Evolutionary conservation across 2,329 filamentous ascomycete genomes (phyloP), one percentile per base, ranked within the genome.

Genomic region (Boeremia lycopersici): DNA sequence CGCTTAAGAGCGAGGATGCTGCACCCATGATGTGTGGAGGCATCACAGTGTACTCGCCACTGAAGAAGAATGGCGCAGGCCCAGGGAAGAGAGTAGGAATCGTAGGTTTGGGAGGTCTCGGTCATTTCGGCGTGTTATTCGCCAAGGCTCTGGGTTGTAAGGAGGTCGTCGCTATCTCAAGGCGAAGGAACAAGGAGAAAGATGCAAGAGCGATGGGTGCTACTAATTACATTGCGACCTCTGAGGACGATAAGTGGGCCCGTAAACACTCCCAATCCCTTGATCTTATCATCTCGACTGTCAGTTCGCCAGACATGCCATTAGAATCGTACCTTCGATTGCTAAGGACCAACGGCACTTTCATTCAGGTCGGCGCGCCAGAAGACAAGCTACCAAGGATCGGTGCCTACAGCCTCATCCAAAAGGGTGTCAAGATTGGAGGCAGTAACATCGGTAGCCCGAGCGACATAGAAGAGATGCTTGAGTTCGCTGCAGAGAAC

Each of bases 11-110:
- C 28, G 79, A 78, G 9, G 77, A 81, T 53, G 84, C 83, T 1
- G 84, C 89, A 1, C 89, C 90, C 1, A 86, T 95, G 78, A 80
- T 93, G 26, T 93, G 90, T 68, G 90, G 86, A 1, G 90, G 91
- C 1, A 81, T 93, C 47, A 95, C 90, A 0, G 83, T 88, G 0
- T 95, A 84, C 69, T 83, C 83, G 4, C 90, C 90, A 0, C 75
- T 95, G 13, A 82, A 82, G 44, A 82, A 87, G 26, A 86, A 89
- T 31, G 85, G 84, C 1, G 82, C 85, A 30, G 89, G 89, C 0
- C 86, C 87, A 0, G 89, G 89, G 4, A 90, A 89, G 72, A 80
- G 76, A 4, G 87, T 93, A 0, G 89, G 86, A 0, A 83, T 93
- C 48, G 78, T 91, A 11, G 89, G 89, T 6, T 79, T 93, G 11